These are phyloP conservation scores for Nakazawaea populi DNA, from an alignment of 805 yeast species.

Conservation along the genomic window DNA sequence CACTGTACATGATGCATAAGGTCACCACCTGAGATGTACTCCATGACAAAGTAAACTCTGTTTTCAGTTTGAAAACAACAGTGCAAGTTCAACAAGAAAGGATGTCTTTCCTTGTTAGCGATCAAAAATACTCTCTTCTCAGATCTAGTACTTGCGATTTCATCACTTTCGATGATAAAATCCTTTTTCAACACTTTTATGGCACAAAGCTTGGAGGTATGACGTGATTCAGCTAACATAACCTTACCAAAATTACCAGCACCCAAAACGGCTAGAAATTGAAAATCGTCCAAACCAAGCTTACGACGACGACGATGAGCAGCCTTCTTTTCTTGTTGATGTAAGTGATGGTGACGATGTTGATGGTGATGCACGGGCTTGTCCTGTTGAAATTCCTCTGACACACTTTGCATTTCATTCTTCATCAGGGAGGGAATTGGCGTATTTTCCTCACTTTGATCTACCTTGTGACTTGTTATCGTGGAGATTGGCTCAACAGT, in stretches of 20 bases:
- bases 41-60: conserved; percentile 97
- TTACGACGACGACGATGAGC: conserved; percentile 47
- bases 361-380: conserved; percentile 12
- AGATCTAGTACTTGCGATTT: conserved; percentile 89
- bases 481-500: no score
- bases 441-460: neutral
- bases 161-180: conserved; percentile 91
- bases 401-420: neutral
- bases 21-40: conserved; percentile 96
- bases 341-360: conserved; percentile 18
- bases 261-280: conserved; percentile 90
- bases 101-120: conserved; percentile 81
- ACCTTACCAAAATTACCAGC: conserved; percentile 99
- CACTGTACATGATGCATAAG: conserved; percentile 99
- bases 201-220: conserved; percentile 79
- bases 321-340: conserved; percentile 24
- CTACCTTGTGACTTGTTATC: no score
- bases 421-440: no score
- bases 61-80: conserved; percentile 98
- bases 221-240: conserved; percentile 91
- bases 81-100: conserved; percentile 83
- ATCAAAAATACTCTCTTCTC: conserved; percentile 84
- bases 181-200: conserved; percentile 95
- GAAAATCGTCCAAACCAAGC: conserved; percentile 92
- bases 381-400: neutral